Evolutionary conservation across 805 yeast genomes (phyloP), one percentile per base, ranked within the genome.

Genomic region (Yamadazyma endophytica): DNA sequence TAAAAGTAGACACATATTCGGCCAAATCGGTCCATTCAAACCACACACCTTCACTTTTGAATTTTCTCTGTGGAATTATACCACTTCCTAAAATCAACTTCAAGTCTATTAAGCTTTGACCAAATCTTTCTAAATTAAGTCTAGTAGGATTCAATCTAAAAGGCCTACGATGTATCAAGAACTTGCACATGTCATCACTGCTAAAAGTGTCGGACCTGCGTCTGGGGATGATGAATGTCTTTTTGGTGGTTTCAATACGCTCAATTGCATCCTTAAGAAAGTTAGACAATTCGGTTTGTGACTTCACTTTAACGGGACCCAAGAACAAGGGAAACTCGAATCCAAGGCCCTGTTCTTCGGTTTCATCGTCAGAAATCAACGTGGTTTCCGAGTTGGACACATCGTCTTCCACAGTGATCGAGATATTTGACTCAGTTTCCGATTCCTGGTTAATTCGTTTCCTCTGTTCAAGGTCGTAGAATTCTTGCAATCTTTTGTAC

Each of bases 11-110:
- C 3, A 47, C 36, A 14, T 32, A 45, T 3, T 44, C 15, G 5
- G 68, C 61, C 27, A 50, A 35, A 15, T 58, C 64, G 1, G 65
- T 46, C 70, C 70, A 65, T 40, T 66, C 71, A 28, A 62, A 61
- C 69, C 69, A 64, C 63, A 61, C 54, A 3, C 59, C 61, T 33
- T 63, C 68, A 33, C 64, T 58, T 32, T 46, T 61, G 40, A 66
- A 66, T 39, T 60, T 61, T 33, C 45, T 55, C 5, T 54, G 46
- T 12, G 50, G 49, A 26, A 64, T 45, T 24, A 64, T 44, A 3
- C 61, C 57, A 3, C 62, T 53, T 2, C 59, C 56, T 1, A 45
- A 36, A 5, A 64, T 37, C 8, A 65, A 39, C 31, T 55, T 61
- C 33, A 46, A 39, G 36, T 65, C 68, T 9, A 64, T 15, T 7